Evolutionary conservation across 2,329 filamentous ascomycete species (phyloP), one percentile per base, ranked within the genome.

Genomic region (Colletotrichum liaoningense): DNA sequence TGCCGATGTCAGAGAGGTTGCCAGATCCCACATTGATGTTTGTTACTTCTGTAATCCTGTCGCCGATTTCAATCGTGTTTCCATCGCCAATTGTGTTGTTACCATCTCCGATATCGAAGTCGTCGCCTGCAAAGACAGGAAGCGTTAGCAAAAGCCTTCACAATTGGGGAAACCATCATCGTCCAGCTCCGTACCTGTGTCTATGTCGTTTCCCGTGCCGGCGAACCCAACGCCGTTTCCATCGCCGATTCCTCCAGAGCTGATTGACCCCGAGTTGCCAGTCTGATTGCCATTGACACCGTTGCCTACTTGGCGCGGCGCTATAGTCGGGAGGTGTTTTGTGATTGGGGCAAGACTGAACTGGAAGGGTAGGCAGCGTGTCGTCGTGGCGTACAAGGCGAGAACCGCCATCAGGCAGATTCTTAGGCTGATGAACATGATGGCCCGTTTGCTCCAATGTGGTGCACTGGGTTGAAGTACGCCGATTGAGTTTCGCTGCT

Each of bases 101-200:
- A n/a, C 42, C 59, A 9, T 63, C 59, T 16, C 59, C 59, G 26
- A 63, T 63, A 14, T 63, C 59, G 9, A 63, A 63, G n/a, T 63
- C 59, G 24, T 63, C 59, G 16, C 59, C 59, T 63, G 16, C 16
- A 7, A 1, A 11, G n/a, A 11, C 2, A 2, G 35, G 14, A 22
- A 46, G 8, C 12, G 3, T 62, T 19, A 46, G 35, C 30, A 16
- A 24, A 52, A n/a, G 19, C 19, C 4, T 52, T 52, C 35, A 5
- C 14, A 6, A 35, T 12, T 5, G 11, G 49, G 11, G 54, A 56
- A 19, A 28, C 12, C 0, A 14, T 56, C 24, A 2, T 24, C n/a
- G 3, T 4, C 12, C 33, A 16, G 8, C 2, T n/a, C n/a, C 16
- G 9, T 62, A 62, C 58, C 58, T 46, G 58, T 62, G 33, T 62